These are phyloP conservation scores for Malassezia brasiliensis DNA, from an alignment of 1,284 basidiomycete genomes.

Conservation along the genomic window DNA sequence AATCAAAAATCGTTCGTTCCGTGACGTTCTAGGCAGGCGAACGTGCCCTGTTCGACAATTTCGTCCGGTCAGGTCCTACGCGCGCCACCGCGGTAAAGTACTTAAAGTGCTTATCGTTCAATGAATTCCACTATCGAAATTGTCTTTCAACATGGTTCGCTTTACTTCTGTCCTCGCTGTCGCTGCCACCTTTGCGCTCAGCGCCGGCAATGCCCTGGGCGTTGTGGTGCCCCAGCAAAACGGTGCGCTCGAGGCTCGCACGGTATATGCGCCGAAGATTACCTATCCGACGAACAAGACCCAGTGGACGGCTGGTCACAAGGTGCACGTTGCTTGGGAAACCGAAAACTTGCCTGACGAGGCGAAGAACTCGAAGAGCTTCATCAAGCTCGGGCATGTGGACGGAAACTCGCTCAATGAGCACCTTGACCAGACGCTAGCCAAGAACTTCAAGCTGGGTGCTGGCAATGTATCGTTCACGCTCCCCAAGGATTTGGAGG, in stretches of 20 bases:
- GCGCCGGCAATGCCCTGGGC: background rate
- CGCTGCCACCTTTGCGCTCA: conserved; percentile 1
- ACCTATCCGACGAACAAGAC: conserved; percentile 13
- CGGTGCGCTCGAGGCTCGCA: conserved; percentile 9
- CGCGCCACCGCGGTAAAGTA: background rate
- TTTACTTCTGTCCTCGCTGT: conserved; percentile 1
- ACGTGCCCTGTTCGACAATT: background rate
- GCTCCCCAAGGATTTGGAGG: conserved; percentile 16
- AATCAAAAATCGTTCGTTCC: background rate
- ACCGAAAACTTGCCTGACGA: conserved; percentile 12
- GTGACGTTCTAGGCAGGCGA: background rate
- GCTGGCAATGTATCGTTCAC: conserved; percentile 17
- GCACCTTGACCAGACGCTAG: conserved; percentile 21
- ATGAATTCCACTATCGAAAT: background rate
- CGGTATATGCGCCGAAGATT: conserved; percentile 26
- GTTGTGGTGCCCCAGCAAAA: background rate
- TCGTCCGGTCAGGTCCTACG: too few species aligned
- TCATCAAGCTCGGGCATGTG: conserved; percentile 22
- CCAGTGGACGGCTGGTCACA: conserved; percentile 20
- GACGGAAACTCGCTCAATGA: conserved; percentile 11
- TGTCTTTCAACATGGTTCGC: conserved; percentile 4
- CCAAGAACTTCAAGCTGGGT: conserved; percentile 17
- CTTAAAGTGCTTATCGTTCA: background rate
- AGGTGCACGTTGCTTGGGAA: conserved; percentile 20
- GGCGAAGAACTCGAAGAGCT: conserved; percentile 4